phyloP scores from a whole-genome alignment of 169 alveolate genomes.

The Eimeria acervulina region DNA sequence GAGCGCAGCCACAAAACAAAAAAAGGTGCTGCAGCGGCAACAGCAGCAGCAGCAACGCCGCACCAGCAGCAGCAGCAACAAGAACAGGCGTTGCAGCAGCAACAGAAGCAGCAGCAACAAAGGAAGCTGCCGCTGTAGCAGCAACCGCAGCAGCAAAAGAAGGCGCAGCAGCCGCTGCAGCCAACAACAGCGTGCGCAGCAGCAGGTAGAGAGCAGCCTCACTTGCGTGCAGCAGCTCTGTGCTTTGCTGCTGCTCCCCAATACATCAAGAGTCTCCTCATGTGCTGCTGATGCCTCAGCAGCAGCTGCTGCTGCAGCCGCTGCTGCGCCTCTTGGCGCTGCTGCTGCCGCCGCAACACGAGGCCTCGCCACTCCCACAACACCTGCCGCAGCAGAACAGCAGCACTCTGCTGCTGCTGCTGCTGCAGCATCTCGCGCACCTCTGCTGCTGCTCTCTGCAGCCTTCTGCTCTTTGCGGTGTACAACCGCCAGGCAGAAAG shows the following conservation, averaged over 20 bases:
- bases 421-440: background rate
- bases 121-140: background rate
- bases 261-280: background rate
- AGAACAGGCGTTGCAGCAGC: background rate
- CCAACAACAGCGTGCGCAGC: background rate
- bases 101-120: background rate
- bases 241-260: constrained; percentile 59
- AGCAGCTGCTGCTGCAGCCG: constrained; percentile 62
- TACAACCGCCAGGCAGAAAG: background rate
- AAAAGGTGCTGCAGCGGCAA: background rate
- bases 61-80: background rate
- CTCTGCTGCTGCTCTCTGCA: constrained; percentile 24
- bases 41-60: background rate
- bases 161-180: background rate
- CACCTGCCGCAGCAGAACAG: constrained; percentile 2
- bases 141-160: background rate
- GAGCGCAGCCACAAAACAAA: background rate
- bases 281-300: constrained; percentile 50
- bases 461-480: constrained; percentile 13
- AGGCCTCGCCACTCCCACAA: constrained; percentile 22
- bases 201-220: background rate
- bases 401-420: constrained; percentile 27
- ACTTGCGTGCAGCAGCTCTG: constrained; percentile 55
- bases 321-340: constrained; percentile 57
- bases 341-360: constrained; percentile 62